Percentiles rank a stretch among this genome's conserved stretches.
These are phyloP conservation scores for Berberis vulgaris DNA, from an alignment of 164 flowering plant genomes.

Conservation along the genomic window DNA sequence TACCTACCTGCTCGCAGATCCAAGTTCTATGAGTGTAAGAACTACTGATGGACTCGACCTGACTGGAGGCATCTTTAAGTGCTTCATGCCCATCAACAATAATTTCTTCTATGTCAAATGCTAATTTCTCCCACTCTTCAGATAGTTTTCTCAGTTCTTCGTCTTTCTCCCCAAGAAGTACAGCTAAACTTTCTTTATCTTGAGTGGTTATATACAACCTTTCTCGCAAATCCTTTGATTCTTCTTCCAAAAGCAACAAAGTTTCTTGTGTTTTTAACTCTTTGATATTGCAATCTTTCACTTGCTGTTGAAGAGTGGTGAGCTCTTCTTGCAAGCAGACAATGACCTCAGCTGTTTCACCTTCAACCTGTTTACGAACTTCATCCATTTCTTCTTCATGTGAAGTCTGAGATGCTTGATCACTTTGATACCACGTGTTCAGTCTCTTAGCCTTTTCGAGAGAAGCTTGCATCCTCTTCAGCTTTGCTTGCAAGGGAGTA, in stretches of 20 bases:
- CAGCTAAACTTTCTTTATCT: slow-evolving; percentile 35
- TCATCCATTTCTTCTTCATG: slow-evolving; percentile 80
- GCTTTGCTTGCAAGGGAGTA: slow-evolving; percentile 44
- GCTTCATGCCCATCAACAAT: slow-evolving; percentile 59
- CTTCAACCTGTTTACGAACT: slow-evolving; percentile 80
- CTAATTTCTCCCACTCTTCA: slow-evolving; percentile 59
- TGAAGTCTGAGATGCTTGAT: slow-evolving; percentile 43
- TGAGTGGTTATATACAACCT: slow-evolving; percentile 21
- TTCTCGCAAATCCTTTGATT: slow-evolving; percentile 37
- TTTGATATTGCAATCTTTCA: slow-evolving; percentile 39
- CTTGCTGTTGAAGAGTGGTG: slow-evolving; percentile 57
- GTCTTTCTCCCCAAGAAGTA: slow-evolving; percentile 44
- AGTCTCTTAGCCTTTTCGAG: slow-evolving; percentile 77
- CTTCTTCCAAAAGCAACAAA: slow-evolving; percentile 29
- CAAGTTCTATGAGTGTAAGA: slow-evolving; percentile 46
- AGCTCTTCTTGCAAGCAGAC: slow-evolving; percentile 92
- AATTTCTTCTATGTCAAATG: slow-evolving; percentile 52
- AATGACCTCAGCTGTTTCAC: slow-evolving; percentile 94
- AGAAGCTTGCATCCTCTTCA: slow-evolving; percentile 74
- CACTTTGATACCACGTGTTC: slow-evolving; percentile 58
- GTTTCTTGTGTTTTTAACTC: slow-evolving; percentile 40
- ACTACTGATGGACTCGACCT: slow-evolving; percentile 44
- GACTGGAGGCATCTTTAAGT: slow-evolving; percentile 51
- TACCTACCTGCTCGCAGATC: slow-evolving; percentile 60
- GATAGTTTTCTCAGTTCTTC: slow-evolving; percentile 29